A percentile compares a stretch with the other conserved stretches of the same genome.
Conservation (phyloP, 129 eudicot species). For the carrot (Daucus carota) region DNA sequence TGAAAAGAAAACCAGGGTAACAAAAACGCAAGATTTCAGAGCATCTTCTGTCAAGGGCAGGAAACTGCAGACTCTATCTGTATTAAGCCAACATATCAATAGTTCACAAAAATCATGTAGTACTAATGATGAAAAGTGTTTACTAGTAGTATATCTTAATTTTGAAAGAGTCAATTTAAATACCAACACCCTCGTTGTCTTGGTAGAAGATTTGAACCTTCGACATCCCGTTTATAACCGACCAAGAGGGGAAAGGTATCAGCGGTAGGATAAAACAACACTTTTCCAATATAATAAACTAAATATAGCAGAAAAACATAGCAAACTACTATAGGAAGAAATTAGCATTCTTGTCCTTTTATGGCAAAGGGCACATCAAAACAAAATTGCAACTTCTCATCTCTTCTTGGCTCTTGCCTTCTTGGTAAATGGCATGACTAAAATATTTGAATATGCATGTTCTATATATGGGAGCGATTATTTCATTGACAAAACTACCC, state of each 20-base stretch:
- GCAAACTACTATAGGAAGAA: neutral
- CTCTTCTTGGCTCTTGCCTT: neutral
- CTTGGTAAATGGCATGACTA: neutral
- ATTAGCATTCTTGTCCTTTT: neutral
- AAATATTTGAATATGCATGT: neutral
- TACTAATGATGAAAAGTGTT: too few relatives aligned
- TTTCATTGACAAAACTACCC: neutral
- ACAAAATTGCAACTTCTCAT: neutral
- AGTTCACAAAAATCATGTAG: neutral
- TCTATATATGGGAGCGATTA: neutral
- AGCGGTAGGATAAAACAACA: too few relatives aligned
- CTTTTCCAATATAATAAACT: too few relatives aligned
- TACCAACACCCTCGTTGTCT: neutral
- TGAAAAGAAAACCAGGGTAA: neutral
- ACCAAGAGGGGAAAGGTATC: neutral
- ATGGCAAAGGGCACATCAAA: neutral
- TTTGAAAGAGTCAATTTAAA: neutral
- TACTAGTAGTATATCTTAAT: neutral
- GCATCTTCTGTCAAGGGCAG: too few relatives aligned
- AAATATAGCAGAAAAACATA: neutral
- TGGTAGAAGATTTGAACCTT: neutral
- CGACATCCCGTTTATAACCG: too few relatives aligned
- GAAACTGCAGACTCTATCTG: neutral
- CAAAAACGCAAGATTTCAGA: neutral
- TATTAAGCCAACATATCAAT: neutral